These are phyloP conservation scores for Wilcoxina mikolae DNA, from an alignment of 495 filamentous ascomycete genomes.

Conservation along the genomic window DNA sequence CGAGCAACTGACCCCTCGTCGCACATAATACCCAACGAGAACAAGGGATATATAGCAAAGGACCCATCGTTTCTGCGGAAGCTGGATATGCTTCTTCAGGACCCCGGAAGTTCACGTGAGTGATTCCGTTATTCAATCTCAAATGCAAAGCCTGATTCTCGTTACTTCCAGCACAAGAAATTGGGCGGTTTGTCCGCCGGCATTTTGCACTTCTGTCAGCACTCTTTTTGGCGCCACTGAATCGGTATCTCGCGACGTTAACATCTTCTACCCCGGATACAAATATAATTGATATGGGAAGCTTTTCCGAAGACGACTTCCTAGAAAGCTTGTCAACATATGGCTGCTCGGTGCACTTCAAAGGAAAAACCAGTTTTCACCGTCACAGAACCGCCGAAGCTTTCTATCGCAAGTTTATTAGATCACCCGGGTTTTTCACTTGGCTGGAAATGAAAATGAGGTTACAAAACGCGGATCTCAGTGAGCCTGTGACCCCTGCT, in stretches of 20 bases:
- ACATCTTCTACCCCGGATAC: constrained; percentile 10
- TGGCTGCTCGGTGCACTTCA: constrained; percentile 26
- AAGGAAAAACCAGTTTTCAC: constrained; percentile 26
- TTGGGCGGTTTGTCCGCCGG: constrained; percentile 20
- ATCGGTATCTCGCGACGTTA: constrained; percentile 26
- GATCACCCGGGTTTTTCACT: constrained; percentile 25
- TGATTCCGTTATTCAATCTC: constrained; percentile 8
- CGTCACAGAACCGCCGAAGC: constrained; percentile 20
- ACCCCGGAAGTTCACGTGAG: constrained; percentile 22
- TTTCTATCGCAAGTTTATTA: constrained; percentile 28
- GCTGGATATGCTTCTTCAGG: constrained; percentile 22
- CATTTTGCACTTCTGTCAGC: constrained; percentile 27
- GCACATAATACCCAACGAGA: constrained; percentile 24
- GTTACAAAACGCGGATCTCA: background rate
- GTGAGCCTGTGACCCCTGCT: background rate
- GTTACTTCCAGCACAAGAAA: constrained; percentile 18
- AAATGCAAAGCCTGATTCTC: background rate
- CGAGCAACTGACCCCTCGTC: constrained; percentile 14
- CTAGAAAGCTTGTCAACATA: constrained; percentile 25
- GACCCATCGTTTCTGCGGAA: constrained; percentile 24
- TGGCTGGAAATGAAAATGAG: constrained; percentile 29
- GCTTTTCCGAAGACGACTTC: constrained; percentile 28
- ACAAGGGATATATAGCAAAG: constrained; percentile 24
- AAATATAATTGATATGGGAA: constrained; percentile 25
- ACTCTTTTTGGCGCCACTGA: constrained; percentile 25